phyloP scores from a whole-genome alignment of 108 stramenopile species.

The Epithemia pelagica region DNA sequence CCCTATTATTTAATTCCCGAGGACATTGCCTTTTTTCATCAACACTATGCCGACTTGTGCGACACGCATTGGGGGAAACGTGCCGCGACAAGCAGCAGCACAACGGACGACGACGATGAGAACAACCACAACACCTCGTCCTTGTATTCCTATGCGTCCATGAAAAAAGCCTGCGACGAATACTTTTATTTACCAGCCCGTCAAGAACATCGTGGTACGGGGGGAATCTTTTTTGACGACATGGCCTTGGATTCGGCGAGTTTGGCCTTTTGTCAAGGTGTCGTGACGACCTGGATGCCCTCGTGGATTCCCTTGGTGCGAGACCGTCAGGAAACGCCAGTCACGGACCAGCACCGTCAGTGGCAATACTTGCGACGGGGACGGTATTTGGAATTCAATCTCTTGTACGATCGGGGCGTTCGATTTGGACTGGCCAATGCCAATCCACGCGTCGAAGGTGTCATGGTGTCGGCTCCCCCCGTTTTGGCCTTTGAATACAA shows the following conservation, averaged over 20 bases:
- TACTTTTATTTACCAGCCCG: conserved; percentile 93
- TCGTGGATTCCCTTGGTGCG: conserved; percentile 82
- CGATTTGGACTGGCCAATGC: conserved; percentile 79
- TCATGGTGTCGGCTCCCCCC: conserved; percentile 87
- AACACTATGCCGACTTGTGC: conserved; percentile 51
- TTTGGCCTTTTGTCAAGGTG: conserved; percentile 59
- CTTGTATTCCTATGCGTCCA: conserved; percentile 37
- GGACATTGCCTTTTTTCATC: conserved; percentile 77
- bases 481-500: conserved; percentile 84
- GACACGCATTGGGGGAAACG: too few species aligned
- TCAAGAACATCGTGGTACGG: conserved; percentile 88
- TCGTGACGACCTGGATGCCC: conserved; percentile 85
- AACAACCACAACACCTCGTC: conserved; percentile 9
- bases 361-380: conserved; percentile 82
- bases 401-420: conserved; percentile 86
- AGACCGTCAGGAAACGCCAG: conserved; percentile 34
- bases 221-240: conserved; percentile 96
- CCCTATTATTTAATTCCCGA: conserved; percentile 87
- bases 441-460: conserved; percentile 83
- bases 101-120: conserved; percentile 16
- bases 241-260: conserved; percentile 33
- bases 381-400: conserved; percentile 83
- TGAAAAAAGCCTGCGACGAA: conserved; percentile 82
- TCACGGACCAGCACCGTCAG: conserved; percentile 66
- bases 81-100: too few species aligned